A percentile compares a stretch with the other conserved stretches of the same genome.
Evolutionary conservation across 129 eudicot genomes (phyloP).

Genomic region (Kitagawia praeruptora): DNA sequence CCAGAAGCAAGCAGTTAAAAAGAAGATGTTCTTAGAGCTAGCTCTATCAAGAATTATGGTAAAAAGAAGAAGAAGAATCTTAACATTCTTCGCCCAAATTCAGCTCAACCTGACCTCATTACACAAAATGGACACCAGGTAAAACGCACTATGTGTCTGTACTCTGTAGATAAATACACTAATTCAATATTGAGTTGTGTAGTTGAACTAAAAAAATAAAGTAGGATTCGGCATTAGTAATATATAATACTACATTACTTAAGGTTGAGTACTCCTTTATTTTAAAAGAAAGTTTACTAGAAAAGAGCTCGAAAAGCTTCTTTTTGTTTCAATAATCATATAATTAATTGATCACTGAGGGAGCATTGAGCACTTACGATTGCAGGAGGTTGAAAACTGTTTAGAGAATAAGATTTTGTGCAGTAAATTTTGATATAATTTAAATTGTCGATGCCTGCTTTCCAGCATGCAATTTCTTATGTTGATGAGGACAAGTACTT

Average conservation of each 20-base stretch:
- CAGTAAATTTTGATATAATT: background rate
- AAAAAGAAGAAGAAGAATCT: slow-evolving; percentile 40
- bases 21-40: slow-evolving; percentile 74
- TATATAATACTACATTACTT: no score
- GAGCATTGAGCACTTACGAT: background rate
- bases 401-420: background rate
- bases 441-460: background rate
- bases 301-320: slow-evolving; percentile 1
- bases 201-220: no score
- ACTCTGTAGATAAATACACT: background rate
- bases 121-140: slow-evolving; percentile 81
- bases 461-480: slow-evolving; percentile 88
- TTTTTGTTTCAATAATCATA: background rate
- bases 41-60: slow-evolving; percentile 58
- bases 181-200: background rate
- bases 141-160: background rate
- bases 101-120: slow-evolving; percentile 57
- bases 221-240: no score
- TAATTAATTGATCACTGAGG: background rate
- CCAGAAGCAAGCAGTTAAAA: no score
- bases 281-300: background rate
- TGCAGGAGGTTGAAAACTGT: background rate
- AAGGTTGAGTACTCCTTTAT: background rate
- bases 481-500: slow-evolving; percentile 56
- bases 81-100: slow-evolving; percentile 34